These are phyloP conservation scores for Orychophragmus violaceus DNA, from an alignment of 345 rosid species.

Conservation along the genomic window DNA sequence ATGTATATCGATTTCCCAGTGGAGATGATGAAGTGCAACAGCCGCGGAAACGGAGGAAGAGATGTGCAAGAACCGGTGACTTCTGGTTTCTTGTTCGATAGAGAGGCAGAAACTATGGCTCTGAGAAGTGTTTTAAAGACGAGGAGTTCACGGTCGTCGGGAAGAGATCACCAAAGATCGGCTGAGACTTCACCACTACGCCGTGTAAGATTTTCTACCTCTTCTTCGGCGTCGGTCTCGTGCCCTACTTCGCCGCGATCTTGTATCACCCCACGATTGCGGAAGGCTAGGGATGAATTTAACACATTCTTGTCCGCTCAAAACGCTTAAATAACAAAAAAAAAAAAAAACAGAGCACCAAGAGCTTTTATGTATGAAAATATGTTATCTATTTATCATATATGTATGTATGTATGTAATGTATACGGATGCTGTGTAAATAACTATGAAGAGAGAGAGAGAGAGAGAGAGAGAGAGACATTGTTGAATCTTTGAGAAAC, in stretches of 20 bases:
- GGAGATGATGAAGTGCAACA: constrained; percentile 45
- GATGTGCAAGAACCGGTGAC: constrained; percentile 58
- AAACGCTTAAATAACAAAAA: constrained; percentile 31
- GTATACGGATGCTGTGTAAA: constrained; percentile 14
- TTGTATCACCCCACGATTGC: constrained; percentile 58
- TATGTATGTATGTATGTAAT: constrained; percentile 10
- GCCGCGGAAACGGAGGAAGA: constrained; percentile 26
- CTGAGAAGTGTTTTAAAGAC: constrained; percentile 47
- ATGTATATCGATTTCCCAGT: constrained; percentile 53
- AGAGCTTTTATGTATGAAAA: not conserved
- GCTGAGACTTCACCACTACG: constrained; percentile 48
- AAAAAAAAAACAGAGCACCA: not conserved
- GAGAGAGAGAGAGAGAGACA: constrained; percentile 2
- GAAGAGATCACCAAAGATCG: constrained; percentile 22
- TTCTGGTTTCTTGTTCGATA: constrained; percentile 61
- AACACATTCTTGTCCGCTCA: constrained; percentile 61
- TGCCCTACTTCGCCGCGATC: constrained; percentile 50
- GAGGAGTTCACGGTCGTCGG: constrained; percentile 17
- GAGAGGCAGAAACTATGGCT: constrained; percentile 32
- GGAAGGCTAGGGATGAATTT: constrained; percentile 46
- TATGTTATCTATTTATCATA: not conserved
- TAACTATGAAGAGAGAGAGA: constrained; percentile 1
- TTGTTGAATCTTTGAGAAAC: constrained; percentile 8
- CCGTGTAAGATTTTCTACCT: constrained; percentile 62
- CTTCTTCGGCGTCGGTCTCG: constrained; percentile 33